Evolutionary conservation across 2,329 filamentous ascomycete species (phyloP).

Genomic region (Scedosporium boydii): DNA sequence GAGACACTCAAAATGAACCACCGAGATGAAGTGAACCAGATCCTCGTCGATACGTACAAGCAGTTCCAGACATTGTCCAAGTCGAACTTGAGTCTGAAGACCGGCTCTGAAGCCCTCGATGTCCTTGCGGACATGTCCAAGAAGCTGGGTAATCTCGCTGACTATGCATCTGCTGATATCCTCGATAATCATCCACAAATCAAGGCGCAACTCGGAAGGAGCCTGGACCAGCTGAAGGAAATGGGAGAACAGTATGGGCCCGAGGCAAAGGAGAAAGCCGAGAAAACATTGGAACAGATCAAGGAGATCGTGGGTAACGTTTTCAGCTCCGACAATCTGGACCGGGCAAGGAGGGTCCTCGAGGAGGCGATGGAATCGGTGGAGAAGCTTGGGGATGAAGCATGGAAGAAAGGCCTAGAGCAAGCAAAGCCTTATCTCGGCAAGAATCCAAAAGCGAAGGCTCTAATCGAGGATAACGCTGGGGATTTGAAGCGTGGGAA

Average conservation of each 20-base stretch:
- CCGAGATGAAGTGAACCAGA: slow-evolving; percentile 58
- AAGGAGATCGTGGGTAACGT: slow-evolving; percentile 54
- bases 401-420: slow-evolving; percentile 62
- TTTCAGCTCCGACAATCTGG: slow-evolving; percentile 38
- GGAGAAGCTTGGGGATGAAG: slow-evolving; percentile 58
- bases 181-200: slow-evolving; percentile 64
- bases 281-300: slow-evolving; percentile 61
- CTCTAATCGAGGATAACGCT: slow-evolving; percentile 61
- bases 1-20: slow-evolving; percentile 60
- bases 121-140: slow-evolving; percentile 52
- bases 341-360: slow-evolving; percentile 51
- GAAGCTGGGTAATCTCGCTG: slow-evolving; percentile 50
- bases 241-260: slow-evolving; percentile 63
- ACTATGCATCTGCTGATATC: slow-evolving; percentile 54
- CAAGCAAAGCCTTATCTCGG: slow-evolving; percentile 63
- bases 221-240: slow-evolving; percentile 58
- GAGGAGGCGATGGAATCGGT: slow-evolving; percentile 62
- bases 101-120: slow-evolving; percentile 50
- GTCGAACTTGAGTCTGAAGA: slow-evolving; percentile 50
- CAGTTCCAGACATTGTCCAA: slow-evolving; percentile 55
- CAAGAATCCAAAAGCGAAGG: slow-evolving; percentile 67
- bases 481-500: slow-evolving; percentile 60
- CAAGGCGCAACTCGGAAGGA: slow-evolving; percentile 62
- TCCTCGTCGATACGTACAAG: slow-evolving; percentile 57
- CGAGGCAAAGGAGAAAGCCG: slow-evolving; percentile 66